Base-by-base conservation (phyloP, 257 asterid genomes). In the Primulina huaijiensis region DNA sequence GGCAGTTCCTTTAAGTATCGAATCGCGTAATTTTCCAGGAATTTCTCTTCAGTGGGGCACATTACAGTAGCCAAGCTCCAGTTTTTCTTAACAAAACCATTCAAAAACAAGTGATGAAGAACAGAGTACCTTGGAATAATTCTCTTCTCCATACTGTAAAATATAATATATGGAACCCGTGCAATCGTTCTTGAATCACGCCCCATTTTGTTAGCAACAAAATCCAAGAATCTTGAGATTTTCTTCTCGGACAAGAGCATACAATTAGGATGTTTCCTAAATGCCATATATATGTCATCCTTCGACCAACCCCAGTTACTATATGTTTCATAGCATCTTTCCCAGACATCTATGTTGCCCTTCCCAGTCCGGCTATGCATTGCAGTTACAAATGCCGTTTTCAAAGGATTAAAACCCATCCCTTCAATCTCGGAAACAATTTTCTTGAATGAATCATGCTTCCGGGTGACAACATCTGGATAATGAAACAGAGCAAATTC, bases 51-150 rank as follows among this genome's bases (percentile, higher is more conserved):
- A 2, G 37, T 8, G 17, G 64, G 30, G 25, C 19, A 34, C 4
- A 70, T 10, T 17, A 68, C 60, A 71, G 25, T 34, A 6, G 6
- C 4, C 56, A 74, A 64, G 70, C 63, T 61, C 75, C 57, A 69
- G 17, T 70, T 71, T 8, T 74, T 64, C 65, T 64, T 69, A 19
- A 71, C 23, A 68, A 80, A 78, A 37, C 83, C 82, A 67, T 76
- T 75, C 61, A 35, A 69, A 8, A 20, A 20, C 80, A 83, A 70
- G 65, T 62, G 31, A 19, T 53, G 60, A 74, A 71, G 67, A 46
- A 83, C 79, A 0, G 77, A 71, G 76, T 76, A 83, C 74, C 82
- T 70, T 3, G 82, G 82, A n/a, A 71, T 43, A 63, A 71, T 77
- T 46, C 77, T 77, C 73, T 50, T 62, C 76, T 80, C 76, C 77